A percentile compares a stretch with the other conserved stretches of the same genome.
phyloP scores from a whole-genome alignment of 2,329 filamentous ascomycete genomes.

The Diaporthe helianthi region DNA sequence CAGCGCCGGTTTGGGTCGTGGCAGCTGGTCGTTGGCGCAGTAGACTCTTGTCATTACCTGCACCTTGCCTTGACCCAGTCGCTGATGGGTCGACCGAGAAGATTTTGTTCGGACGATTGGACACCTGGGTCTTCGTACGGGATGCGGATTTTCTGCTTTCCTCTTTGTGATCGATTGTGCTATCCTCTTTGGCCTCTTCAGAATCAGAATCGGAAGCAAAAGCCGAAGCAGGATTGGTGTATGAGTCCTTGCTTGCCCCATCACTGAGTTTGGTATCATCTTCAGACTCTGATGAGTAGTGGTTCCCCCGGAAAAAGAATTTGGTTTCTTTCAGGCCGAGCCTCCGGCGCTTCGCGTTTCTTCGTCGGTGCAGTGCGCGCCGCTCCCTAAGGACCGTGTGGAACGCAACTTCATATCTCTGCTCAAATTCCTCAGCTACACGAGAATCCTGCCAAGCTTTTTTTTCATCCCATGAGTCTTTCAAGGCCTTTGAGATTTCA shows the following conservation, averaged over 20 bases:
- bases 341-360: slow-evolving; percentile 52
- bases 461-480: slow-evolving; percentile 51
- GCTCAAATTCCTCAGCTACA: slow-evolving; percentile 46
- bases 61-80: slow-evolving; percentile 41
- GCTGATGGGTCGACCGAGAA: slow-evolving; percentile 48
- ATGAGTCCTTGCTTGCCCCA: background rate
- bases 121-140: background rate
- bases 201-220: slow-evolving; percentile 1
- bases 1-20: background rate
- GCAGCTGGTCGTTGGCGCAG: background rate
- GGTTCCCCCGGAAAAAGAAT: slow-evolving; percentile 42
- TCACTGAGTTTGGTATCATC: slow-evolving; percentile 4
- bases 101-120: slow-evolving; percentile 11
- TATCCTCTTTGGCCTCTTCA: slow-evolving; percentile 30
- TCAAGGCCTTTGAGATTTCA: slow-evolving; percentile 50
- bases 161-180: slow-evolving; percentile 21
- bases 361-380: slow-evolving; percentile 48
- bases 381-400: slow-evolving; percentile 41
- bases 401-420: slow-evolving; percentile 46
- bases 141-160: background rate
- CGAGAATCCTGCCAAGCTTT: slow-evolving; percentile 47
- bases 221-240: background rate
- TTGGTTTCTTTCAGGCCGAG: slow-evolving; percentile 45
- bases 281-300: slow-evolving; percentile 24
- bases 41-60: background rate